These are phyloP conservation scores for Conticribra weissflogii DNA, from an alignment of 108 stramenopile species.

Conservation along the genomic window DNA sequence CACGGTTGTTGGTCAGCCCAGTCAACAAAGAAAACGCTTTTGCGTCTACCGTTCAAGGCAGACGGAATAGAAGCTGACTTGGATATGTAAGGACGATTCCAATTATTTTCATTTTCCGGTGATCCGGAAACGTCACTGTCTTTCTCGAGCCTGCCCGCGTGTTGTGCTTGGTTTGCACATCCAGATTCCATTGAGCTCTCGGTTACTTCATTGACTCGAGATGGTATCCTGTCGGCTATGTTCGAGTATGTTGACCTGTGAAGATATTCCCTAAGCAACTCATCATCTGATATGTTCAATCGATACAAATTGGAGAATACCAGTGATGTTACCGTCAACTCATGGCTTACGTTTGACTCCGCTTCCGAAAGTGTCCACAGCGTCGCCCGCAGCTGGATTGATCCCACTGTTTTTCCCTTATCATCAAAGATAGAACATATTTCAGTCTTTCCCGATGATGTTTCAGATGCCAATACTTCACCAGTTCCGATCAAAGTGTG, in stretches of 20 bases:
- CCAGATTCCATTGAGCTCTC: background rate
- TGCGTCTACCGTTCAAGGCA: too few relatives aligned
- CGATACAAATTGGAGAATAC: slow-evolving; percentile 51
- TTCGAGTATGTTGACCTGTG: slow-evolving; percentile 9
- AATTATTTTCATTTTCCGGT: too few relatives aligned
- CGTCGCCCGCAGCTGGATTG: slow-evolving; percentile 18
- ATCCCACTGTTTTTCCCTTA: slow-evolving; percentile 37
- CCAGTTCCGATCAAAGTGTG: slow-evolving; percentile 22
- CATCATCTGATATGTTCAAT: slow-evolving; percentile 14
- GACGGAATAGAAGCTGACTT: too few relatives aligned
- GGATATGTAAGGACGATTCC: too few relatives aligned
- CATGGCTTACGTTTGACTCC: slow-evolving; percentile 24
- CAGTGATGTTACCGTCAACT: slow-evolving; percentile 38
- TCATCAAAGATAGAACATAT: slow-evolving; percentile 32
- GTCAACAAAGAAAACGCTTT: too few relatives aligned
- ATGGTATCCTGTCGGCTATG: slow-evolving; percentile 27
- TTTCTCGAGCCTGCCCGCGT: too few relatives aligned
- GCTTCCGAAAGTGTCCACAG: slow-evolving; percentile 12
- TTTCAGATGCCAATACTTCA: slow-evolving; percentile 15
- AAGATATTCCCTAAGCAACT: slow-evolving; percentile 16
- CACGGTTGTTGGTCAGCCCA: too few relatives aligned
- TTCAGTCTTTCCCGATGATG: background rate
- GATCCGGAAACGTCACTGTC: too few relatives aligned
- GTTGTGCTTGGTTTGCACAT: background rate
- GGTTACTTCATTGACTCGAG: background rate